These are phyloP conservation scores for Colletotrichum sp. DNA, from an alignment of 2,329 filamentous ascomycete species.

Conservation along the genomic window DNA sequence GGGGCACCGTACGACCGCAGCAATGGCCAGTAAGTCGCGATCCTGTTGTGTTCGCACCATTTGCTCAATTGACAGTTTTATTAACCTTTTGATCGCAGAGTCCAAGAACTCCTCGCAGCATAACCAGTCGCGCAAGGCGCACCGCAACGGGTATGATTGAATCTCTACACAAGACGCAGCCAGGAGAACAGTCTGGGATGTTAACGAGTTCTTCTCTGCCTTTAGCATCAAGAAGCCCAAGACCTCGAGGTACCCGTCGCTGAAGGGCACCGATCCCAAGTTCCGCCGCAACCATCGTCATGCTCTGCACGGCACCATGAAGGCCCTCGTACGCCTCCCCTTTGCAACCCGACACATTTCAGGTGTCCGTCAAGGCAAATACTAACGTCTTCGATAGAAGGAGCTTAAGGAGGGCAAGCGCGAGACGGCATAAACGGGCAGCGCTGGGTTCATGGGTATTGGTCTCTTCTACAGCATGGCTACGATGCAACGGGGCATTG, in stretches of 20 bases:
- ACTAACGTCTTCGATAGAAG: conserved; percentile 69
- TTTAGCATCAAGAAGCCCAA: conserved; percentile 99
- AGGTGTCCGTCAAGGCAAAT: neutral
- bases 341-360: neutral
- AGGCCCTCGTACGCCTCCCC: conserved; percentile 80
- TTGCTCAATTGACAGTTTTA: neutral
- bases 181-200: neutral
- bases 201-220: neutral
- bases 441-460: neutral
- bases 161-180: neutral
- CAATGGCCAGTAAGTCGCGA: conserved; percentile 43
- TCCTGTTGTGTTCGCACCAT: neutral
- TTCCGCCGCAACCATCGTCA: conserved; percentile 99
- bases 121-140: conserved; percentile 98
- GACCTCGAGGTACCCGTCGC: conserved; percentile 97
- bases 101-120: conserved; percentile 99
- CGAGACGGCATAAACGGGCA: conserved; percentile 70
- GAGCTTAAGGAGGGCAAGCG: conserved; percentile 97
- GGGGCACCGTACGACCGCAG: conserved; percentile 29
- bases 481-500: conserved; percentile 6
- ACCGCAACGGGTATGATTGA: conserved; percentile 90
- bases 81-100: conserved; percentile 59
- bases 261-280: conserved; percentile 99
- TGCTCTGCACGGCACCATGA: conserved; percentile 98
- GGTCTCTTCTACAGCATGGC: conserved; percentile 12